Evolutionary conservation across 2,329 filamentous ascomycete genomes (phyloP).

Genomic region (Cordyceps fumosorosea): DNA sequence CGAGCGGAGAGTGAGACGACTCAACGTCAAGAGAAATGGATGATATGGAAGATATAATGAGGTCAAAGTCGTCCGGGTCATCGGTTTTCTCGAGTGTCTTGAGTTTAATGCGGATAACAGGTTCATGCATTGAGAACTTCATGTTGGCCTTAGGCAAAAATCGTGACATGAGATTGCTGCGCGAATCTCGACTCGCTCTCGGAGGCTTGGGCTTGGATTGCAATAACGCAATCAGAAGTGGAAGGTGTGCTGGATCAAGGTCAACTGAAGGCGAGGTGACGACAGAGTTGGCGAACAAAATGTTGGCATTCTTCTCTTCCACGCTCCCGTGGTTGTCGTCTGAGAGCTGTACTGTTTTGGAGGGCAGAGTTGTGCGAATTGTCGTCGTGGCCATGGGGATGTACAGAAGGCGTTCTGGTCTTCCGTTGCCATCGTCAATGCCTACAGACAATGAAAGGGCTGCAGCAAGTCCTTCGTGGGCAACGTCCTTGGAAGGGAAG

Average conservation of each 20-base stretch:
- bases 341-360: conserved; percentile 81
- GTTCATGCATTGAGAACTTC: conserved; percentile 95
- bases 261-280: conserved; percentile 94
- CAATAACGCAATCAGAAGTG: conserved; percentile 71
- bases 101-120: conserved; percentile 82
- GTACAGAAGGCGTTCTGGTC: conserved; percentile 82
- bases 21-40: conserved; percentile 90
- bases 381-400: conserved; percentile 96
- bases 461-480: conserved; percentile 87
- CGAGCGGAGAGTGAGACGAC: conserved; percentile 84
- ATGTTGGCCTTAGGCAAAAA: conserved; percentile 88
- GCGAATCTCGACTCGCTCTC: conserved; percentile 36
- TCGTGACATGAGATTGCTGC: conserved; percentile 73
- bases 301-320: conserved; percentile 88
- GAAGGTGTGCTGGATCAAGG: conserved; percentile 84
- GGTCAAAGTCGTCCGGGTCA: conserved; percentile 77
- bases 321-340: conserved; percentile 58
- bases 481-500: conserved; percentile 85
- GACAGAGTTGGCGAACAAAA: conserved; percentile 92
- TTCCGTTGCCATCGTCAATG: conserved; percentile 80
- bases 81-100: conserved; percentile 63
- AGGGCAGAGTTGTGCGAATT: conserved; percentile 86
- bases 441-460: conserved; percentile 89
- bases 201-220: conserved; percentile 43
- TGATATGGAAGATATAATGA: conserved; percentile 92